Evolutionary conservation across 768 basidiomycete species (phyloP).

Genomic region (Tulasnella sp.): DNA sequence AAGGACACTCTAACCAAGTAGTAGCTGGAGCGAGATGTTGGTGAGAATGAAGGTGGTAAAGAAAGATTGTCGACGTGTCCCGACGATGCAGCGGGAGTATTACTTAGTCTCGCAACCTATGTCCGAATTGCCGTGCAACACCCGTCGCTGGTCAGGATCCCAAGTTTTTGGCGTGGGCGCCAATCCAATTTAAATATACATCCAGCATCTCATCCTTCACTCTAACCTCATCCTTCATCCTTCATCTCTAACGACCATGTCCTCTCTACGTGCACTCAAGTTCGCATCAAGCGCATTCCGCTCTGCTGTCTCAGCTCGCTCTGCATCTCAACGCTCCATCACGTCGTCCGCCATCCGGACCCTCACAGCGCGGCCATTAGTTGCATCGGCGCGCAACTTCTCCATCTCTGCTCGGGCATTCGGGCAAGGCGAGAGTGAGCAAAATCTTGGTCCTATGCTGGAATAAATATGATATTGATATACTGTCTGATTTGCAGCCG

Average conservation of each 20-base stretch:
- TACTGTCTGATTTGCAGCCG: conserved; percentile 43
- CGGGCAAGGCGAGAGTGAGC: conserved; percentile 37
- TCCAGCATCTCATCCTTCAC: neutral
- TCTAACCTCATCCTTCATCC: neutral
- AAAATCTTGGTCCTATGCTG: neutral
- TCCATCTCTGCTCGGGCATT: conserved; percentile 32
- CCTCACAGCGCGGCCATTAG: neutral
- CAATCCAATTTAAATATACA: neutral
- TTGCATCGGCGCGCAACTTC: conserved; percentile 31
- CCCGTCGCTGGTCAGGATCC: too few species aligned
- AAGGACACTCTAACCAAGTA: neutral
- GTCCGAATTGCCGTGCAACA: too few species aligned
- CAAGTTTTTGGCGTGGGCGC: too few species aligned
- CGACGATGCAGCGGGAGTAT: too few species aligned
- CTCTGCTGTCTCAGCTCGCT: neutral
- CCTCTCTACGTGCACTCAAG: conserved; percentile 14
- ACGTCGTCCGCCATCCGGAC: neutral
- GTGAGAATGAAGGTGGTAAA: neutral
- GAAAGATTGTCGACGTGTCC: neutral
- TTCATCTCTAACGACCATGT: neutral
- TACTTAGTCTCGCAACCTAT: too few species aligned
- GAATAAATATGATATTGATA: neutral
- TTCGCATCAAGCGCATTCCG: conserved; percentile 10
- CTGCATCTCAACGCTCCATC: neutral
- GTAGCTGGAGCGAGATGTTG: neutral